Conservation (phyloP, 345 rosid species). For the Punica granatum region DNA sequence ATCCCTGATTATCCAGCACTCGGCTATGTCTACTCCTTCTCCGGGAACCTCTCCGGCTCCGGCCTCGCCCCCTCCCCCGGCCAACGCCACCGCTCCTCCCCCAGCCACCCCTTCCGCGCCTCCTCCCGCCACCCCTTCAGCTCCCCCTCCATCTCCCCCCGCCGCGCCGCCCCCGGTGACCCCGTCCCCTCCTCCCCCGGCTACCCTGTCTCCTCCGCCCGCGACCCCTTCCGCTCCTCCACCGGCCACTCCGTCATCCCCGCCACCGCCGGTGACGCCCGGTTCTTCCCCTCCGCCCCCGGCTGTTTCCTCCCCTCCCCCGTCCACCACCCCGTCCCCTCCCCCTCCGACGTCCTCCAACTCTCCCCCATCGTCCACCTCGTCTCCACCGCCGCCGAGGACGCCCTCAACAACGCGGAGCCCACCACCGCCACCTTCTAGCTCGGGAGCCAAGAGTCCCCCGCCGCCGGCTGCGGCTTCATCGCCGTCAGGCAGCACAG, state of each 20-base stretch:
- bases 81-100: slow-evolving; percentile 13
- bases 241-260: slow-evolving; percentile 2
- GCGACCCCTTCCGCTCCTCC: slow-evolving; percentile 12
- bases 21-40: slow-evolving; percentile 28
- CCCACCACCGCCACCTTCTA: slow-evolving; percentile 25
- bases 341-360: slow-evolving; percentile 10
- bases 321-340: slow-evolving; percentile 1
- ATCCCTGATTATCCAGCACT: slow-evolving; percentile 10
- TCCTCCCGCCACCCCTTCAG: neutral
- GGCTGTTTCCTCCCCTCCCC: neutral
- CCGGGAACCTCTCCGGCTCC: slow-evolving; percentile 22
- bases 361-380: slow-evolving; percentile 7
- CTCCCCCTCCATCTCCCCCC: slow-evolving; percentile 15
- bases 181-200: slow-evolving; percentile 13
- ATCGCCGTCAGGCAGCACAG: slow-evolving; percentile 20
- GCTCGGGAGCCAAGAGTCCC: slow-evolving; percentile 18
- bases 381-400: slow-evolving; percentile 27
- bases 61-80: slow-evolving; percentile 10
- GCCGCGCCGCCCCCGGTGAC: slow-evolving; percentile 15
- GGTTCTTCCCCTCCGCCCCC: slow-evolving; percentile 7
- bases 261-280: slow-evolving; percentile 3
- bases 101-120: slow-evolving; percentile 7
- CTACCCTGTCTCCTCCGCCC: neutral
- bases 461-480: slow-evolving; percentile 25
- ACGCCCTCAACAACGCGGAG: neutral